Percentiles rank a stretch among this genome's conserved stretches.
Conservation (phyloP, 1,284 basidiomycete species). For the Trametes sp. region DNA sequence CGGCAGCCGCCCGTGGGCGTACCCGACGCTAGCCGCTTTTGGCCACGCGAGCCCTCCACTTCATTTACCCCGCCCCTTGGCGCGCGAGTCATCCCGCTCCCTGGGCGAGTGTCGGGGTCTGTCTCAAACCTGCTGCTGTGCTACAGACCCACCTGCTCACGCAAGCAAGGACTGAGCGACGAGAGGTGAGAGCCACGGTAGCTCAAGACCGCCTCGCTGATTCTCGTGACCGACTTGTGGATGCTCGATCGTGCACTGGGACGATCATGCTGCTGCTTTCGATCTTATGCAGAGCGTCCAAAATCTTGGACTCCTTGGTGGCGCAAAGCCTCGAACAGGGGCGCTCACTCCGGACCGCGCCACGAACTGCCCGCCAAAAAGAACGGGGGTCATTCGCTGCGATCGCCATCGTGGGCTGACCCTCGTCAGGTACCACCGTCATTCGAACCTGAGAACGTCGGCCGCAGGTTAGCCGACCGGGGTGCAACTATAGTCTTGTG, state of each 20-base stretch:
- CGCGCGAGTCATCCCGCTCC: not conserved
- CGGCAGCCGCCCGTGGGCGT: not conserved
- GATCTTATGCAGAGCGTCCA: no score
- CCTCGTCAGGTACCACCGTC: not conserved
- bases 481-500: not conserved
- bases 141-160: no score
- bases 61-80: constrained; percentile 5
- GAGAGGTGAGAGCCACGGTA: no score
- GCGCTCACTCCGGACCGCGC: not conserved
- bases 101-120: not conserved
- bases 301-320: no score
- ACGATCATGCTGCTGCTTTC: no score
- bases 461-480: not conserved
- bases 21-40: constrained; percentile 16
- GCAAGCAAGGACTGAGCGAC: no score
- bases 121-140: no score
- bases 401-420: not conserved
- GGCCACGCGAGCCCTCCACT: not conserved
- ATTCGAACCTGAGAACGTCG: not conserved
- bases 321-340: constrained; percentile 11
- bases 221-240: no score
- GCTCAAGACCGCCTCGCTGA: no score
- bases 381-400: not conserved
- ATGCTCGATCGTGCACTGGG: no score
- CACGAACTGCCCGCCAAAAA: not conserved